phyloP scores from a whole-genome alignment of 2,329 filamentous ascomycete species.

The Sodiomyces alkalinus region DNA sequence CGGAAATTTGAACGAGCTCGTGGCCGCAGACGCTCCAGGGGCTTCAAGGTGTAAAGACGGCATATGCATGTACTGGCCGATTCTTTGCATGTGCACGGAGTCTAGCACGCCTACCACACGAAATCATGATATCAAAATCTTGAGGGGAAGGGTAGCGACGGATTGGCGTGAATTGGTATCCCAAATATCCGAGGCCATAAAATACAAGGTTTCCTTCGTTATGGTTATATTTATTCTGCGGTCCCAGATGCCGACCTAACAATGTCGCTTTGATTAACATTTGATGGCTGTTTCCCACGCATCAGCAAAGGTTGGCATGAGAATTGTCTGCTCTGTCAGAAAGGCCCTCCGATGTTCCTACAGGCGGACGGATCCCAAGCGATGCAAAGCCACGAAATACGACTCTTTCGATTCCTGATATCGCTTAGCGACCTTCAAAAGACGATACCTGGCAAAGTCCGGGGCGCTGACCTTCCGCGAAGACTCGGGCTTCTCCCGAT shows the following conservation, averaged over 20 bases:
- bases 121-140: slow-evolving; percentile 1
- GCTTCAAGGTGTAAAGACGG: slow-evolving; percentile 95
- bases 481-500: slow-evolving; percentile 80
- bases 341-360: no score
- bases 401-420: slow-evolving; percentile 65
- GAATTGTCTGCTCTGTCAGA: no score
- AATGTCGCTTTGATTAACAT: no score
- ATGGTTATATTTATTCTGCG: no score
- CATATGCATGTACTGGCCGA: slow-evolving; percentile 1
- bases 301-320: no score
- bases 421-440: slow-evolving; percentile 1
- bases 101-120: neutral
- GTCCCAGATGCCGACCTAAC: no score
- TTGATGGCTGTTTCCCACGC: no score
- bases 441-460: neutral
- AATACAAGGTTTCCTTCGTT: no score
- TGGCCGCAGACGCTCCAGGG: slow-evolving; percentile 94
- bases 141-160: slow-evolving; percentile 15
- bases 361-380: no score
- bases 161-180: slow-evolving; percentile 32
- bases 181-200: slow-evolving; percentile 16
- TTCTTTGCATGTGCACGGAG: neutral
- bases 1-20: slow-evolving; percentile 98
- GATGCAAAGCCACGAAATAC: slow-evolving; percentile 84
- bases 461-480: slow-evolving; percentile 60